Percentiles rank a stretch among this genome's conserved stretches.
Conservation (phyloP, 2,329 filamentous ascomycete genomes). For the Epichloe gansuensis region DNA sequence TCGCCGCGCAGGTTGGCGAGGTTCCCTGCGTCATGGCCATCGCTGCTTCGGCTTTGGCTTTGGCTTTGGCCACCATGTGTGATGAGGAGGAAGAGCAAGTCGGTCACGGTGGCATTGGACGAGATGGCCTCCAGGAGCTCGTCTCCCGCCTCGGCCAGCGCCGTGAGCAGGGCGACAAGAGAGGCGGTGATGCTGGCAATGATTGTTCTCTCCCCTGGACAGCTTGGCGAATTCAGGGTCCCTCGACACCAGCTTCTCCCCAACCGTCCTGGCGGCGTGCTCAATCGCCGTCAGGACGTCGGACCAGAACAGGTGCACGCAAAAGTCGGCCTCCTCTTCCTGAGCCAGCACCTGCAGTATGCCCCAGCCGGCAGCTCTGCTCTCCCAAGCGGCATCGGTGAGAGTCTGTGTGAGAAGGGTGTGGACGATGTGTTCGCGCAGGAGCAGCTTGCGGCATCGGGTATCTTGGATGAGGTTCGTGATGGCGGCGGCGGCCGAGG, state of each 20-base stretch:
- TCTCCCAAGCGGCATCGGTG: conserved; percentile 50
- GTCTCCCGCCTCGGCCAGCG: conserved; percentile 46
- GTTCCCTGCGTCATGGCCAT: conserved; percentile 30
- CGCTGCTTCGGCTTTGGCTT: conserved; percentile 16
- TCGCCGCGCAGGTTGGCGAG: conserved; percentile 31
- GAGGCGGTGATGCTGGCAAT: conserved; percentile 43
- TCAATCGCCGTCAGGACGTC: conserved; percentile 50
- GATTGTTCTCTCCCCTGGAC: conserved; percentile 40
- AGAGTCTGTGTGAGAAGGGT: conserved; percentile 52
- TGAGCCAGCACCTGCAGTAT: conserved; percentile 49
- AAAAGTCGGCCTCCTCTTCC: conserved; percentile 56
- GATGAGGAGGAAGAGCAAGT: conserved; percentile 43
- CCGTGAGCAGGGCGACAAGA: conserved; percentile 38
- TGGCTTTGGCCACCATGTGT: conserved; percentile 28
- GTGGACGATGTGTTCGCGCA: conserved; percentile 54
- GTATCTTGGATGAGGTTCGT: conserved; percentile 50
- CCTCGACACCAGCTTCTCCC: conserved; percentile 29
- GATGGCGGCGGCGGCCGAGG: conserved; percentile 46
- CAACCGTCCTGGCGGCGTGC: conserved; percentile 39
- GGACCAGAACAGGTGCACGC: conserved; percentile 49
- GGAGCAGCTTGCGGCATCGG: conserved; percentile 50
- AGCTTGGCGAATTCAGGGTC: conserved; percentile 33
- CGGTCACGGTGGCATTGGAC: conserved; percentile 33
- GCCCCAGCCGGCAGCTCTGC: conserved; percentile 54
- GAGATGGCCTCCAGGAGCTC: conserved; percentile 46